Evolutionary conservation across 2,329 filamentous ascomycete species (phyloP).

Genomic region (Fragosphaeria purpurea): DNA sequence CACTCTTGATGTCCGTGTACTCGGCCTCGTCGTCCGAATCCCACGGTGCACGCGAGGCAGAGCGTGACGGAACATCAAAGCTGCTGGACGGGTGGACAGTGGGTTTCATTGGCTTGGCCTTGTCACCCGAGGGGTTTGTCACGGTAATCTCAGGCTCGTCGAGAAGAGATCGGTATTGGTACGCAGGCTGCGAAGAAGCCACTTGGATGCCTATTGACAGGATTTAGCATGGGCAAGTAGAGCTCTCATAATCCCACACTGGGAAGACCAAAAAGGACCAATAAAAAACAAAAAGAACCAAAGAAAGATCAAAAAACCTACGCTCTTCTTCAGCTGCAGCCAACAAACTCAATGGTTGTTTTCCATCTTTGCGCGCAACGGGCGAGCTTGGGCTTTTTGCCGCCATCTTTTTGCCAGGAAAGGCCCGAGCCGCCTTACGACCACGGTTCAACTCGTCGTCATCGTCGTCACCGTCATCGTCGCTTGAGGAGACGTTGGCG

Average conservation of each 20-base stretch:
- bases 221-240: too few species aligned
- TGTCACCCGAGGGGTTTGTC: constrained; percentile 53
- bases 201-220: constrained; percentile 38
- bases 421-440: constrained; percentile 41
- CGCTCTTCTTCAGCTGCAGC: constrained; percentile 72
- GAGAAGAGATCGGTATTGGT: constrained; percentile 54
- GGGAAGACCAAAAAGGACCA: background rate
- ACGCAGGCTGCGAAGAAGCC: constrained; percentile 35
- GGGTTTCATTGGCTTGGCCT: constrained; percentile 41
- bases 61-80: constrained; percentile 61
- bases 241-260: too few species aligned
- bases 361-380: constrained; percentile 20
- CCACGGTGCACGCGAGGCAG: constrained; percentile 45
- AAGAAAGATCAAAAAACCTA: constrained; percentile 31
- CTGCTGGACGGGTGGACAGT: constrained; percentile 73
- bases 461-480: constrained; percentile 20
- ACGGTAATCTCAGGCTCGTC: constrained; percentile 57
- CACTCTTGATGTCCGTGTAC: constrained; percentile 72
- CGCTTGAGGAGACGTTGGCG: constrained; percentile 39
- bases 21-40: constrained; percentile 84
- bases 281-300: background rate
- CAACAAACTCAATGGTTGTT: constrained; percentile 50
- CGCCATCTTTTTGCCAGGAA: constrained; percentile 29
- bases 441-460: constrained; percentile 46
- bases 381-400: constrained; percentile 21